These are phyloP conservation scores for Pythium biforme DNA, from an alignment of 352 stramenopile genomes.

Conservation along the genomic window DNA sequence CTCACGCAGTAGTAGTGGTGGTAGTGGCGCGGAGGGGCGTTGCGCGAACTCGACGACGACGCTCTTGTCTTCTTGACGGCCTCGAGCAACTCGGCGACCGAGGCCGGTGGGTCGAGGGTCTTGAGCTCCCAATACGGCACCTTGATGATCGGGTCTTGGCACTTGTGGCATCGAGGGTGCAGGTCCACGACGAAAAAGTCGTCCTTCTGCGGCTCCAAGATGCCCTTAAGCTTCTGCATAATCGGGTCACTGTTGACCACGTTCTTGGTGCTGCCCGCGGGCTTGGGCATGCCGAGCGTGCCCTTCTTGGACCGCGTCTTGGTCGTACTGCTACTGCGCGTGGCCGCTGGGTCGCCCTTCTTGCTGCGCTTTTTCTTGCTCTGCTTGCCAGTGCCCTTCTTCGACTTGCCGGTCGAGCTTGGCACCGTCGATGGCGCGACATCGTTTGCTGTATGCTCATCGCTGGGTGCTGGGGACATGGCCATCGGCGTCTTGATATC, in stretches of 20 bases:
- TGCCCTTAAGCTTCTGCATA: conserved; percentile 97
- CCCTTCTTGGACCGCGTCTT: conserved; percentile 74
- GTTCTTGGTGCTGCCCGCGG: conserved; percentile 59
- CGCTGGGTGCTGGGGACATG: conserved; percentile 51
- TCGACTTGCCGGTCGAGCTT: conserved; percentile 20
- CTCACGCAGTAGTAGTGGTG: conserved; percentile 76
- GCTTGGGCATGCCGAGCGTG: conserved; percentile 32
- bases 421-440: neutral
- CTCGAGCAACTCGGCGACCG: conserved; percentile 79
- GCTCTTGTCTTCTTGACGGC: conserved; percentile 70
- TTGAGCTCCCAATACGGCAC: conserved; percentile 85
- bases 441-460: conserved; percentile 34
- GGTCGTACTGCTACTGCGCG: conserved; percentile 56
- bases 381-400: conserved; percentile 38
- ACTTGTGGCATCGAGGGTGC: conserved; percentile 89
- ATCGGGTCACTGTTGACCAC: conserved; percentile 91
- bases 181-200: conserved; percentile 98
- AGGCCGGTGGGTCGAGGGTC: conserved; percentile 51
- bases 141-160: conserved; percentile 77
- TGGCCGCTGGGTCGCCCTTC: conserved; percentile 51
- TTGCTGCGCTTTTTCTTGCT: conserved; percentile 84
- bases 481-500: conserved; percentile 40
- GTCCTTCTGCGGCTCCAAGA: conserved; percentile 98
- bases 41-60: conserved; percentile 62
- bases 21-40: conserved; percentile 72